Base-by-base conservation (phyloP, 345 rosid genomes). In the Rhodamnia rubescens region DNA sequence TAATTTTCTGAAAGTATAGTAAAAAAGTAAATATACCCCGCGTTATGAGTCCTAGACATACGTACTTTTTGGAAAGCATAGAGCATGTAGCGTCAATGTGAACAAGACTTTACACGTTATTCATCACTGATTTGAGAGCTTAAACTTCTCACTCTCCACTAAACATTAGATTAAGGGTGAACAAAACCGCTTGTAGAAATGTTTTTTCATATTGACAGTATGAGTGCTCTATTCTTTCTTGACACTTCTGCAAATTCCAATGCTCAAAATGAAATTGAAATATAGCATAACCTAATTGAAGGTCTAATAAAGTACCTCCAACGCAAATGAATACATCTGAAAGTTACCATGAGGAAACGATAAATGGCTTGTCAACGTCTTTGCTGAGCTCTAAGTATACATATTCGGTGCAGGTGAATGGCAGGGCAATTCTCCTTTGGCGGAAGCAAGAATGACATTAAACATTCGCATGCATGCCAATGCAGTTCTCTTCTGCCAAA, bases 371-470 rank as follows among this genome's bases (percentile, higher is more conserved):
- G 24, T 32, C 75, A 32, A 32, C 18, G 75, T 22, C 44, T 32
- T 8, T 16, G 44, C 6, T 32, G 11, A 61, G 42, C 75, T 61
- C 75, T 15, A 36, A 69, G 78, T 9, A 18, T 8, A 18, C 4
- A 18, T 36, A 36, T 69, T 18, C 22, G 32, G 21, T 7, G 40
- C 83, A 82, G 49, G 81, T 69, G 59, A 85, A 50, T 85, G 84
- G 84, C 87, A 58, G 84, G 32, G 84, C 83, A 50, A 82, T 82
- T 85, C 87, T 85, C 84, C 87, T 61, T 85, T 85, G 84, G 81
- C 81, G 7, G 24, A 36, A 69, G 78, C 26, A 20, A 83, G 74
- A 83, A 24, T 47, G 14, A 16, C 47, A 21, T 69, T 16, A 64
- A 4, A 40, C 75, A 32, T 64, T 20, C 36, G 44, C 0, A 64